Evolutionary conservation across 495 filamentous ascomycete genomes (phyloP).

Genomic region (Aspergillus avenaceus): DNA sequence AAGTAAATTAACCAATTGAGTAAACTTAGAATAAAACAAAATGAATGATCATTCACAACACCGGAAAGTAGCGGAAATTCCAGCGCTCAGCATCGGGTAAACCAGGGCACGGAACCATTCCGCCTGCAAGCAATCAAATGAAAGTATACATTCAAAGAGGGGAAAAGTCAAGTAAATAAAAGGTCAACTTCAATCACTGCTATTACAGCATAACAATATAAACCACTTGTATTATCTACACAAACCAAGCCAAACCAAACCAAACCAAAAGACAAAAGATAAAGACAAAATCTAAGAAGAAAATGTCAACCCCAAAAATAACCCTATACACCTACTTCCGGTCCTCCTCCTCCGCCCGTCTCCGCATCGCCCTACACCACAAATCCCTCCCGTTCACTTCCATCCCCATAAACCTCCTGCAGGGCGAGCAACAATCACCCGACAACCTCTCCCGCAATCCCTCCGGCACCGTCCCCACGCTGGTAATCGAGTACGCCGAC

Average conservation of each 20-base stretch:
- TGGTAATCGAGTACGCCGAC: conserved; percentile 26
- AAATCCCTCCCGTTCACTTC: conserved; percentile 40
- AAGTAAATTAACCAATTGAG: too few relatives aligned
- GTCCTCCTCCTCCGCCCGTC: conserved; percentile 51
- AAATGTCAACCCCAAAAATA: conserved; percentile 17
- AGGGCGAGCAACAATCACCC: conserved; percentile 35
- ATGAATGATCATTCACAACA: neutral
- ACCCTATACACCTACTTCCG: conserved; percentile 53
- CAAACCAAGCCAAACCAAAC: neutral
- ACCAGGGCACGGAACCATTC: conserved; percentile 16
- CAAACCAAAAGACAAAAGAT: neutral
- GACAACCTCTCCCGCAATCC: conserved; percentile 39
- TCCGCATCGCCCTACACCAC: conserved; percentile 48
- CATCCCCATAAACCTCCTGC: conserved; percentile 43
- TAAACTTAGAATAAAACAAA: too few relatives aligned
- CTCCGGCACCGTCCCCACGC: conserved; percentile 46
- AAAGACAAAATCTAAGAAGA: conserved; percentile 17
- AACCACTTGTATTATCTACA: neutral
- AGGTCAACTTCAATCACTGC: too few relatives aligned
- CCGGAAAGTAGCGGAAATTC: conserved; percentile 24
- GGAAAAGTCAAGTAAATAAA: too few relatives aligned
- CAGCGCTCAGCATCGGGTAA: conserved; percentile 19
- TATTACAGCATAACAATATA: too few relatives aligned
- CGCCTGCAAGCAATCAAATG: too few relatives aligned
- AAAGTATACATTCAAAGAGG: too few relatives aligned